Percentiles rank a stretch among this genome's conserved stretches.
These are phyloP conservation scores for Aspergillus bridgeri DNA, from an alignment of 495 filamentous ascomycete species.

Conservation along the genomic window DNA sequence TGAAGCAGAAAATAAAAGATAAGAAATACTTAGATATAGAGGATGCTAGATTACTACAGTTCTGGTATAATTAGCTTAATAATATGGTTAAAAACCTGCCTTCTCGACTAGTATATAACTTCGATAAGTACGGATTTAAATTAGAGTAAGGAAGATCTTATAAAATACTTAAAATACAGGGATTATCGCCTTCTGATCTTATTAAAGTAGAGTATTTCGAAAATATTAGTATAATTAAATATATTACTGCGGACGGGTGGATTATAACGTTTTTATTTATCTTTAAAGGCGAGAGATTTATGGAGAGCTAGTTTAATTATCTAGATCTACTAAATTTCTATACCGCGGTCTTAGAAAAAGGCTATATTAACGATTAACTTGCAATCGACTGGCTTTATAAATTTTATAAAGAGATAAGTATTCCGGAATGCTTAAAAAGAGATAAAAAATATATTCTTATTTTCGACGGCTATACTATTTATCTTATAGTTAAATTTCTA, in stretches of 20 bases:
- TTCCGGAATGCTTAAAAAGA: neutral
- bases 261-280: constrained; percentile 4
- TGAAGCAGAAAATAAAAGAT: constrained; percentile 1
- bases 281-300: constrained; percentile 6
- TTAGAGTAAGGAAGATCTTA: neutral
- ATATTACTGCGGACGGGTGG: neutral
- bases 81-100: neutral
- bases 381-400: neutral
- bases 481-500: constrained; percentile 3
- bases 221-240: constrained; percentile 1
- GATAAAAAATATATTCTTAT: constrained; percentile 2
- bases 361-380: constrained; percentile 2
- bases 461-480: constrained; percentile 1
- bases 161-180: neutral
- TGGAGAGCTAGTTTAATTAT: neutral
- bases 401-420: neutral
- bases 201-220: neutral
- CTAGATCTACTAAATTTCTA: neutral
- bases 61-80: neutral
- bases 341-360: constrained; percentile 1
- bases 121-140: constrained; percentile 2
- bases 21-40: neutral
- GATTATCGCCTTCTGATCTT: neutral
- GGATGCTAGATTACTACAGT: neutral
- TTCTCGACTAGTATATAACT: constrained; percentile 1